phyloP scores from a whole-genome alignment of 2,329 filamentous ascomycete genomes.

The Cladophialophora psammophila region DNA sequence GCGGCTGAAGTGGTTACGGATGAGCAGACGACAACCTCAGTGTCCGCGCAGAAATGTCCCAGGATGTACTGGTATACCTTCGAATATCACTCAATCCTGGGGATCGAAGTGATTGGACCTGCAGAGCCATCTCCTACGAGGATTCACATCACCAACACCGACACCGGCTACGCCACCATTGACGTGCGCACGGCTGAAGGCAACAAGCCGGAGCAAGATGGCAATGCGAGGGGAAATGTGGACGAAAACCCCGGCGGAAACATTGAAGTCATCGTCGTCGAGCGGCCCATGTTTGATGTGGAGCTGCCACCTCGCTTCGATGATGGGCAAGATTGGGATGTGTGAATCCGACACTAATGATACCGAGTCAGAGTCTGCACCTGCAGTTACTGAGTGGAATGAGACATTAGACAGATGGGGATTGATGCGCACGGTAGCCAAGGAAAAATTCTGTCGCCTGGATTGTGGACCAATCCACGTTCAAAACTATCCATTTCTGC shows the following conservation, averaged over 20 bases:
- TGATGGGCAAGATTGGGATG: slow-evolving; percentile 58
- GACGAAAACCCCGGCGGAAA: slow-evolving; percentile 2
- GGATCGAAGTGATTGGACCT: slow-evolving; percentile 65
- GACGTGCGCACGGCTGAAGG: not conserved
- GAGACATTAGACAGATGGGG: no score
- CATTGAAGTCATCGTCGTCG: slow-evolving; percentile 83
- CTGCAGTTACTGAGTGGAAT: no score
- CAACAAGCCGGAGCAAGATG: not conserved
- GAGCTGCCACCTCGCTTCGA: slow-evolving; percentile 77
- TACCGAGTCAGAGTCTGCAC: no score
- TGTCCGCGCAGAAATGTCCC: slow-evolving; percentile 39
- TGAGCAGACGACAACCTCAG: slow-evolving; percentile 38
- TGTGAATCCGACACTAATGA: slow-evolving; percentile 9
- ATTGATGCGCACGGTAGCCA: no score
- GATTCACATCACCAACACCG: slow-evolving; percentile 45
- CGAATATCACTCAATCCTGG: slow-evolving; percentile 94
- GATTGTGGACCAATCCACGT: no score
- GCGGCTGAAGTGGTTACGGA: not conserved
- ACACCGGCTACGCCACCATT: slow-evolving; percentile 45
- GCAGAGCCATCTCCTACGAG: not conserved
- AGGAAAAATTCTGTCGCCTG: no score
- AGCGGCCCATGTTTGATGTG: slow-evolving; percentile 84
- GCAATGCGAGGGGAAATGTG: not conserved
- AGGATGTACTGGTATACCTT: slow-evolving; percentile 75
- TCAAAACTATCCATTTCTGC: no score